A percentile compares a stretch with the other conserved stretches of the same genome.
Conservation (phyloP, 176 grass and related monocot species). For the Eragrostis curvula region DNA sequence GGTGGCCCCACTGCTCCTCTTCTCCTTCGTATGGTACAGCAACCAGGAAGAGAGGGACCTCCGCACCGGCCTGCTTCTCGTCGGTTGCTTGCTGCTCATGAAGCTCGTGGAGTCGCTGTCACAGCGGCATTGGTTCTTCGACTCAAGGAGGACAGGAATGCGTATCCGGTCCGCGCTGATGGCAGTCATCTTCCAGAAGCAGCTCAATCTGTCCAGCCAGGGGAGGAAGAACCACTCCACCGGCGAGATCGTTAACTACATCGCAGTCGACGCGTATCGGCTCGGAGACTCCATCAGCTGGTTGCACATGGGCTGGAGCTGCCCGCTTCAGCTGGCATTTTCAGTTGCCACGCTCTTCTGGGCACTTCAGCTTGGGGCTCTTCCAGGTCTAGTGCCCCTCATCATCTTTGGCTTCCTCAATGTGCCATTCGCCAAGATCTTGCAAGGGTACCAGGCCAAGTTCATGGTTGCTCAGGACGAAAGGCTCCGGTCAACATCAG, state of each 20-base stretch:
- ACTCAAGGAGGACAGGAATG: slow-evolving; percentile 76
- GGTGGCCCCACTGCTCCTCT: slow-evolving; percentile 65
- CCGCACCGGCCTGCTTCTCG: slow-evolving; percentile 41
- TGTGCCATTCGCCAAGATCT: slow-evolving; percentile 70
- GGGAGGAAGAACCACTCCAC: slow-evolving; percentile 74
- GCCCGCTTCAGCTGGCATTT: slow-evolving; percentile 65
- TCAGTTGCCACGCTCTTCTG: slow-evolving; percentile 73
- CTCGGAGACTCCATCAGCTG: slow-evolving; percentile 82
- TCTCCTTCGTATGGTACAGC: slow-evolving; percentile 70
- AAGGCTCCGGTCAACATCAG: slow-evolving; percentile 75
- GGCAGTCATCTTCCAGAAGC: slow-evolving; percentile 75
- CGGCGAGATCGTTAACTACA: slow-evolving; percentile 88
- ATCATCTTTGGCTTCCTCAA: slow-evolving; percentile 76
- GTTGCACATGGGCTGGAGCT: slow-evolving; percentile 89
- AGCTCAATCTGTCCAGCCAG: slow-evolving; percentile 76
- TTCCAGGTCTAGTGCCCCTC: slow-evolving; percentile 76
- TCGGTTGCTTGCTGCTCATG: slow-evolving; percentile 55
- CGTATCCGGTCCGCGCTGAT: slow-evolving; percentile 79
- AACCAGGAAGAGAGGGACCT: slow-evolving; percentile 52
- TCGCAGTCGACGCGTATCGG: slow-evolving; percentile 81
- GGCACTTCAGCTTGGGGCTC: slow-evolving; percentile 68
- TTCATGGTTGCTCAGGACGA: slow-evolving; percentile 92
- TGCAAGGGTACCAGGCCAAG: slow-evolving; percentile 74
- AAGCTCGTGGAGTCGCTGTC: slow-evolving; percentile 84
- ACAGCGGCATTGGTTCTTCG: slow-evolving; percentile 87